Conservation (phyloP, 345 rosid species). For the Eucalyptus melliodora region DNA sequence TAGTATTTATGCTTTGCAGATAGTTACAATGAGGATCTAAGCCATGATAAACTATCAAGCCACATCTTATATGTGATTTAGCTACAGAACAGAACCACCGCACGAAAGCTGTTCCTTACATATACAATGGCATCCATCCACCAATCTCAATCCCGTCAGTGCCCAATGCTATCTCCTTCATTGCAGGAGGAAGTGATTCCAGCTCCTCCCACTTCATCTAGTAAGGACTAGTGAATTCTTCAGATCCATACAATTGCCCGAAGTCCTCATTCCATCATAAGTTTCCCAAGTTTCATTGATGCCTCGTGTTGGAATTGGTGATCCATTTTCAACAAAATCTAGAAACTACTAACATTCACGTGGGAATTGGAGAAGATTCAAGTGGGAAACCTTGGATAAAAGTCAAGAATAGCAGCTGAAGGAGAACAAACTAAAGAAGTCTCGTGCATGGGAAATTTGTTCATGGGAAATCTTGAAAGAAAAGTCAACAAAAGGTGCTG, state of each 20-base stretch:
- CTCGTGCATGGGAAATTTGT: no score
- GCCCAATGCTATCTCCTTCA: slow-evolving; percentile 47
- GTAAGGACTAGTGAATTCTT: slow-evolving; percentile 28
- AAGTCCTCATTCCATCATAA: slow-evolving; percentile 78
- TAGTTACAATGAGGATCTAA: not conserved
- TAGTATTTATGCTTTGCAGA: not conserved
- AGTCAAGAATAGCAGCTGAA: no score
- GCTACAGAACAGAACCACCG: not conserved
- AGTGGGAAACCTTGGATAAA: no score
- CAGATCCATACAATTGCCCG: slow-evolving; percentile 41
- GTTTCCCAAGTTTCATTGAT: slow-evolving; percentile 61
- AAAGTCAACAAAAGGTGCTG: no score
- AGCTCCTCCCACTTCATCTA: slow-evolving; percentile 69
- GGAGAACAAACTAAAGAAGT: no score
- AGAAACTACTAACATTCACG: no score
- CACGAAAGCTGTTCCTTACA: slow-evolving; percentile 19
- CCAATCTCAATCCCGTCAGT: slow-evolving; percentile 51
- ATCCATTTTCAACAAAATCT: no score
- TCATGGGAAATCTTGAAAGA: no score
- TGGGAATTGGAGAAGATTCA: no score
- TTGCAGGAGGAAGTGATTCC: slow-evolving; percentile 33
- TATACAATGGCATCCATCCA: slow-evolving; percentile 78
- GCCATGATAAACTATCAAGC: not conserved
- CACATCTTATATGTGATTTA: not conserved
- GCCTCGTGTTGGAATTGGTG: not conserved